Evolutionary conservation across 2,329 filamentous ascomycete genomes (phyloP), one percentile per base, ranked within the genome.

Genomic region (Lizonia empirigonia): DNA sequence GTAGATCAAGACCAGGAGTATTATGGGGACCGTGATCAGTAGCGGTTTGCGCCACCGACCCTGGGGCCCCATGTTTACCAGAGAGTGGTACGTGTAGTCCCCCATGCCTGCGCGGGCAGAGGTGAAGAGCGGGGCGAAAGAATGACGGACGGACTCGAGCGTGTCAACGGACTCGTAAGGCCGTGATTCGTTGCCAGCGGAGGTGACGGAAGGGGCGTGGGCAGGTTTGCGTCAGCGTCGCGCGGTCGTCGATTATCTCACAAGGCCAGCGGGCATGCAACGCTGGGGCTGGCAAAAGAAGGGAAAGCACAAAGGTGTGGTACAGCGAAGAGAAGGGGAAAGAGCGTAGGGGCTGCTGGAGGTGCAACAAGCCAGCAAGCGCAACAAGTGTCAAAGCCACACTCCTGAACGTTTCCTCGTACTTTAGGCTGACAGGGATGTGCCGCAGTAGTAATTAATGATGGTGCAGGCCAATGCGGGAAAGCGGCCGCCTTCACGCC

Each of bases 11-110:
- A 72, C 60, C 34, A 61, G 58, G 44, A 64, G 50, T 13, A 64
- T 46, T 56, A 71, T 66, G 39, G 69, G 69, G 15, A 71, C 52
- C 26, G 69, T 59, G 36, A 71, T 58, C 23, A 71, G 38, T 51
- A 73, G 53, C 4, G 69, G 60, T 41, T 69, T 67, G 46, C 69
- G 68, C 67, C 69, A 72, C 47, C 69, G 60, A 15, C 61, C 68
- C 42, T 72, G 69, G 15, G 68, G 69, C 9, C 68, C 66, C 56
- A 72, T 63, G 52, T 62, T 70, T 13, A 59, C 60, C 33, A 71
- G 58, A 32, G 64, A 58, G 38, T 66, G 56, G 59, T 70, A 71
- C 39, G 63, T 62, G 60, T 64, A 66, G 42, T 67, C 64, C 44
- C 56, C 46, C 54, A 64, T 62, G 24, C 37, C 33, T 35, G 27